Evolutionary conservation across 2,329 filamentous ascomycete genomes (phyloP), one percentile per base, ranked within the genome.

Genomic region (Aspergillus puulaauensis): DNA sequence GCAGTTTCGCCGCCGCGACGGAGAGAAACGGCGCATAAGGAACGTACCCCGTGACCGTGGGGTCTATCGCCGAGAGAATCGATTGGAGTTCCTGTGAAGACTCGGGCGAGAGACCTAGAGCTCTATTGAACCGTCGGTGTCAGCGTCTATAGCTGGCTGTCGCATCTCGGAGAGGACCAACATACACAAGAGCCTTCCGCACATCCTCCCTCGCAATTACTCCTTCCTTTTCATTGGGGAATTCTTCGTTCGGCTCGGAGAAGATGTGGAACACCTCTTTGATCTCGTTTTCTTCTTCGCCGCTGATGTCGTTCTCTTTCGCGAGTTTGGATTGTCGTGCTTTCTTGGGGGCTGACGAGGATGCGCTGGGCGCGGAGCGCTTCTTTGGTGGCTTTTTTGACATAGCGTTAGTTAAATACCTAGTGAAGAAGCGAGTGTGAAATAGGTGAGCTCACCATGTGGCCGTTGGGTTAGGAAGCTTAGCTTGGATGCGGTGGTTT

Each of bases 181-280:
- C 83, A 52, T 82, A 93, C 89, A 89, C 85, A 71, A 93, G 82
- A 35, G 88, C 89, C 50, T 88, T 85, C 61, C 88, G 83, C 62
- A 93, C 83, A 70, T 91, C 88, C 66, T 81, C 80, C 4, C 83
- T 86, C 12, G 84, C 83, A 52, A 91, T 83, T 15, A 90, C 86
- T 59, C 88, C 88, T 56, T 88, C 74, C 69, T 91, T 90, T 67
- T 93, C 88, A 52, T 88, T 85, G 19, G 86, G 82, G 74, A 85
- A 85, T 37, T 87, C 85, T 64, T 89, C 83, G 52, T 74, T 66
- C 21, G 69, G 59, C 1, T 69, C 64, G 1, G 87, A 80, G 73
- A 98, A 99, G 7, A 98, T 83, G 21, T 84, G 82, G 74, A 95
- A 98, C 14, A 93, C 93, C 75, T 97, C 93, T 68, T 86, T 87